Evolutionary conservation across 164 flowering plant species (phyloP).

Genomic region (Cinnamomum chago): DNA sequence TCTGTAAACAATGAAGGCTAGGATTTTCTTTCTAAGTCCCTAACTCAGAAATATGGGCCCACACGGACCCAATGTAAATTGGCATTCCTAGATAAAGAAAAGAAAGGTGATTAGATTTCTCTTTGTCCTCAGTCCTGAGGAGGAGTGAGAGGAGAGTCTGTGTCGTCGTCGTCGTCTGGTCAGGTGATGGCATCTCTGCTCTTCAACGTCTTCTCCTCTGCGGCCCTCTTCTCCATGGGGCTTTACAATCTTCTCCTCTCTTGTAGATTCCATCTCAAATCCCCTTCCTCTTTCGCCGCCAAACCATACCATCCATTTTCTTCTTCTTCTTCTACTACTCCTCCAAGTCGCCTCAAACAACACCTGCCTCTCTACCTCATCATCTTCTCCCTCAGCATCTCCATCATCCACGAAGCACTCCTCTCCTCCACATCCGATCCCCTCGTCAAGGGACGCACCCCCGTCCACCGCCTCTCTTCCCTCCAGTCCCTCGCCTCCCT

Average conservation of each 20-base stretch:
- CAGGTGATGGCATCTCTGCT: conserved; percentile 48
- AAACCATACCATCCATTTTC: conserved; percentile 64
- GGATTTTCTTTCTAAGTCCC: too few relatives aligned
- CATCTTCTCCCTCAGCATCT: conserved; percentile 46
- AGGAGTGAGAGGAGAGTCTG: too few relatives aligned
- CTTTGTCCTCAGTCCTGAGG: too few relatives aligned
- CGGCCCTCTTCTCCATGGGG: conserved; percentile 51
- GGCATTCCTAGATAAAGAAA: too few relatives aligned
- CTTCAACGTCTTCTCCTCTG: conserved; percentile 46
- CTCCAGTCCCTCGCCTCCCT: conserved; percentile 64
- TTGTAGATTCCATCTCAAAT: conserved; percentile 49
- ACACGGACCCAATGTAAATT: too few relatives aligned
- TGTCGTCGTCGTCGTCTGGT: background rate
- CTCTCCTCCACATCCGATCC: conserved; percentile 63
- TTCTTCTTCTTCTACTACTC: conserved; percentile 11
- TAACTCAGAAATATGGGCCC: too few relatives aligned
- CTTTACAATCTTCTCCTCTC: conserved; percentile 67
- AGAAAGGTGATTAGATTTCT: too few relatives aligned
- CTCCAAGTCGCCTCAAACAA: conserved; percentile 19
- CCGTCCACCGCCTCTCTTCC: conserved; percentile 78
- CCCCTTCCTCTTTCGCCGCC: conserved; percentile 48
- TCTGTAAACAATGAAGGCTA: too few relatives aligned
- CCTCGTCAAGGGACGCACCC: conserved; percentile 66
- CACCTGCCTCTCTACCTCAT: conserved; percentile 58
- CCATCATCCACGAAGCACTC: conserved; percentile 48